Evolutionary conservation across 1,139 yeast species (phyloP), one percentile per base, ranked within the genome.

Genomic region (Taphrina populina): DNA sequence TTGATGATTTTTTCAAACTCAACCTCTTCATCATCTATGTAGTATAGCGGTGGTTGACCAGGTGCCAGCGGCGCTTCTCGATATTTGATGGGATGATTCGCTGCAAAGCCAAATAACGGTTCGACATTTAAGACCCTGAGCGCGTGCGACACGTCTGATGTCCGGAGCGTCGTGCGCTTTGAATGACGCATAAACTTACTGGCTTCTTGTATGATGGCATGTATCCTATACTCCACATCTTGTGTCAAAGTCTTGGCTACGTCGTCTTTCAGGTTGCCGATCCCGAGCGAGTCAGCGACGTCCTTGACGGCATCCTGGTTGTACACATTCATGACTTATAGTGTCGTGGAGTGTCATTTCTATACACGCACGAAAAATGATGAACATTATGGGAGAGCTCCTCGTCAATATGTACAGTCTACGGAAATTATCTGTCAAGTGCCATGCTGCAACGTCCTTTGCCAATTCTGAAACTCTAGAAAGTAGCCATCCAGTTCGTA

Each of bases 161-260:
- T 87, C 33, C 88, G 83, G 37, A 94, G 73, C 0, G 85, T 78
- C 61, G 86, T 85, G 49, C 97, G 73, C 69, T 90, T 90, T 33
- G 95, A 82, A 69, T 94, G 96, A 64, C 96, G 79, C 94, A 92
- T 94, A 70, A 92, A 90, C 69, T 92, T 94, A 58, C 85, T 81
- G 20, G 98, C 97, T 60, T 94, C 95, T 70, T 59, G 61, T n/a
- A 59, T 49, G 36, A 94, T 86, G 71, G 94, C 98, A 68, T 92
- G 94, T 61, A 94, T 88, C 62, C 98, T 79, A 68, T 94, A 94
- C 71, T 94, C 99, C 27, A 92, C 95, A 69, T 94, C 99, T 98
- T 94, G 92, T 4, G 99, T 98, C 60, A 94, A 74, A 61, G 94
- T 88, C 66, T 88, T 87, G 53, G 96, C 86, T 1, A 94, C 95